Conservation (phyloP, 2,329 filamentous ascomycete genomes). For the Trichoderma afroharzianum region DNA sequence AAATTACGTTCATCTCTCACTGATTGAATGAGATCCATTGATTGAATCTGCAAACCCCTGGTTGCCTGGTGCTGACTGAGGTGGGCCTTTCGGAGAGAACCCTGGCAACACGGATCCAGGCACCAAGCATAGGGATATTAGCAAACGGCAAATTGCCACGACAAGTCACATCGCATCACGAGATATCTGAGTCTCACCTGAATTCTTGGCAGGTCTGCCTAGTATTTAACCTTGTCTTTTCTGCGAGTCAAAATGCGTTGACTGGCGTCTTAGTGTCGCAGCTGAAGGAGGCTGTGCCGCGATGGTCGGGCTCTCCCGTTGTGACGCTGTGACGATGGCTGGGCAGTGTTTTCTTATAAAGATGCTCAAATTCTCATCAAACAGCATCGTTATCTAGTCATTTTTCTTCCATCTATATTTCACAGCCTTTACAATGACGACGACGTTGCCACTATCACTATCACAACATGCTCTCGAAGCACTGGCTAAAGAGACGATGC, state of each 20-base stretch:
- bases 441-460: conserved; percentile 18
- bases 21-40: not conserved
- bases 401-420: not conserved
- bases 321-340: not conserved
- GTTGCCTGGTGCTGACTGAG: not conserved
- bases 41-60: not conserved
- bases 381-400: not conserved
- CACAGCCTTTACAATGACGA: not conserved
- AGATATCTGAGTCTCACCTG: not conserved
- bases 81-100: not conserved
- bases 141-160: not conserved
- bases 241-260: not conserved
- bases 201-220: not conserved
- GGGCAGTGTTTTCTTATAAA: not conserved
- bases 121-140: not conserved
- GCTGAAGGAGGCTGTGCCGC: conserved; percentile 7
- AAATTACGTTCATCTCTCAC: too few species aligned
- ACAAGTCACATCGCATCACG: not conserved
- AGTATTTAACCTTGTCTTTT: not conserved
- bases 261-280: not conserved
- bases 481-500: conserved; percentile 25
- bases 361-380: not conserved
- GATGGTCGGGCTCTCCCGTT: not conserved
- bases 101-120: not conserved
- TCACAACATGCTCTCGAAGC: conserved; percentile 19